A percentile compares a stretch with the other conserved stretches of the same genome.
phyloP scores from a whole-genome alignment of 2,329 filamentous ascomycete genomes.

The Monilinia fructigena region DNA sequence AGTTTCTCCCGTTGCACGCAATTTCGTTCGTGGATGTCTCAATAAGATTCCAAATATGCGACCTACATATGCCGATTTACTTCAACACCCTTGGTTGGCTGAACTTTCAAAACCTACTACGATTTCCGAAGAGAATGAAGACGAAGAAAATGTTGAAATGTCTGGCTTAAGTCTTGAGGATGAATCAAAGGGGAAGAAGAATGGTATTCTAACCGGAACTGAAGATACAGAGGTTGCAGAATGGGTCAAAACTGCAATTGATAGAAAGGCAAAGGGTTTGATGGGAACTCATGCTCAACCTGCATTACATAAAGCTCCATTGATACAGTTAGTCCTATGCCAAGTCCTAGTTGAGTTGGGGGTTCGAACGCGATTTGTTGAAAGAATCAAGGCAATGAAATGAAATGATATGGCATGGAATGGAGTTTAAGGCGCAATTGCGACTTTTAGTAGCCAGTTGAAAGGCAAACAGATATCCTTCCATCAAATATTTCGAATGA shows the following conservation, averaged over 20 bases:
- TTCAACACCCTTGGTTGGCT: constrained; percentile 86
- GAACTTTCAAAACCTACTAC: constrained; percentile 73
- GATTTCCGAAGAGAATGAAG: constrained; percentile 66
- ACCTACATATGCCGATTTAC: constrained; percentile 89
- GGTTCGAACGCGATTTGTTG: neutral
- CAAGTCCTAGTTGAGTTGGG: constrained; percentile 23
- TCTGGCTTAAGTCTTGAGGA: constrained; percentile 23
- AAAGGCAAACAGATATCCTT: neutral
- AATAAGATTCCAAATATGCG: constrained; percentile 89
- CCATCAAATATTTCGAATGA: neutral
- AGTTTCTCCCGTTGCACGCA: constrained; percentile 73
- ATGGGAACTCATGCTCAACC: constrained; percentile 62
- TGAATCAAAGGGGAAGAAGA: neutral
- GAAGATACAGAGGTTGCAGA: constrained; percentile 80
- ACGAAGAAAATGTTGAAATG: constrained; percentile 40
- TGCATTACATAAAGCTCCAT: constrained; percentile 80
- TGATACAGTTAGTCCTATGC: constrained; percentile 64
- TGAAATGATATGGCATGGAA: neutral
- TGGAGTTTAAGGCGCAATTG: neutral
- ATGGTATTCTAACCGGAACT: constrained; percentile 28
- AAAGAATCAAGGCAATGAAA: neutral
- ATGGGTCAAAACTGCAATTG: constrained; percentile 76
- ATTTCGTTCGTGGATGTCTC: constrained; percentile 86
- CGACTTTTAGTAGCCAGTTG: neutral
- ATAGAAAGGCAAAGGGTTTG: constrained; percentile 60